Base-by-base conservation (phyloP, 2,329 filamentous ascomycete genomes). In the Teratosphaeria destructans region DNA sequence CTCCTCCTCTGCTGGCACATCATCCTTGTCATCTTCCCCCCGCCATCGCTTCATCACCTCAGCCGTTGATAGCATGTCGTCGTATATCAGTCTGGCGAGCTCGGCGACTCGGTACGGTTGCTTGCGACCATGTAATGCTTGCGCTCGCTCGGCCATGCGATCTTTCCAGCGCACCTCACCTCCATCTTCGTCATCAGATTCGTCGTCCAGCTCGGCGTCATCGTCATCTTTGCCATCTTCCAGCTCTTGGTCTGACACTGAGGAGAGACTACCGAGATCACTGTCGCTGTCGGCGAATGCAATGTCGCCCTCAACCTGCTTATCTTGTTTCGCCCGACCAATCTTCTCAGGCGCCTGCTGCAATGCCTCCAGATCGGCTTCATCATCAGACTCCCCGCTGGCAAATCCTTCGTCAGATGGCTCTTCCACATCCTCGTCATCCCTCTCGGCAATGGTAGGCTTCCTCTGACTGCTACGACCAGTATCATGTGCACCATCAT, bases 261-360 rank as follows among this genome's bases (percentile, higher is more conserved):
- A 81, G 8, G 90, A 95, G 63, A 96, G 75, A 3, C 93, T 96
- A 6, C 94, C 94, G 4, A 99, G 81, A 71, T 99, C 95, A 0
- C 94, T 99, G 73, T 99, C 95, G 69, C 90, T 96, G 70, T 99
- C 94, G 14, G 94, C 94, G 77, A 96, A 99, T 1, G 86, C 90
- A 60, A 97, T 68, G 58, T 96, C 90, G 34, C 85, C 89, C 27
- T 85, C 83, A 11, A 78, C 78, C 26, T 73, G 65, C 39, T 66
- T 66, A 57, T 74, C 80, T 43, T 82, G 66, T 19, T 58, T 59
- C 75, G 35, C 85, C 83, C 56, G 78, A 74, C 58, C 82, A 81
- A 19, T 77, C 72, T 63, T 72, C 77, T 58, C 76, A 75, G 63
- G 79, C 81, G 32, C 77, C 74, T 70, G 66, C 55, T 71, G 68